These are phyloP conservation scores for Plasmodium berghei DNA, from an alignment of 169 alveolate genomes.

Conservation along the genomic window DNA sequence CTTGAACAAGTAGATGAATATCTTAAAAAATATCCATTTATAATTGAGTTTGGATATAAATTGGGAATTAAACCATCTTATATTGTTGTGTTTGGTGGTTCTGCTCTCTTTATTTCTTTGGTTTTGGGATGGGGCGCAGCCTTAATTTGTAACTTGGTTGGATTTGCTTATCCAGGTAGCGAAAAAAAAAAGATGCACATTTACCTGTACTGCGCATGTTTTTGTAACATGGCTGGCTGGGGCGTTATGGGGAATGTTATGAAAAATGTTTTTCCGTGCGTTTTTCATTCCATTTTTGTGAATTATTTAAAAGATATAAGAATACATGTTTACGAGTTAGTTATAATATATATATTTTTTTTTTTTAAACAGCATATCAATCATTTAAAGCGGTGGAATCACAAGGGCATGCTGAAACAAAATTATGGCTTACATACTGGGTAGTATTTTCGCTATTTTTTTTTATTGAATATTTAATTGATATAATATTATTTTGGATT, in stretches of 20 bases:
- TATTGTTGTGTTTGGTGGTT: constrained; percentile 47
- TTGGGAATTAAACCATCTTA: constrained; percentile 78
- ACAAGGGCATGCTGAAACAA: constrained; percentile 88
- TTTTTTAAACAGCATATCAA: constrained; percentile 84
- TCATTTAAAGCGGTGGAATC: constrained; percentile 91
- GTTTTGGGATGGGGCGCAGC: constrained; percentile 84
- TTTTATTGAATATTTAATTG: constrained; percentile 89
- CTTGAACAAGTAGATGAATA: constrained; percentile 30
- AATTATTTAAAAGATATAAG: too few species aligned
- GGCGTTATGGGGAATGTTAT: too few species aligned
- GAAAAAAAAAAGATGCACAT: background rate
- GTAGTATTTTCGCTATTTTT: constrained; percentile 90
- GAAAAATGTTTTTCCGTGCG: too few species aligned
- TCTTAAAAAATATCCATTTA: constrained; percentile 42
- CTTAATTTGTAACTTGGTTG: constrained; percentile 78
- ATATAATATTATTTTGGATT: constrained; percentile 89
- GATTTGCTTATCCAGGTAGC: constrained; percentile 79
- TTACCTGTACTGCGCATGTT: too few species aligned
- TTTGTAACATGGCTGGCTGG: too few species aligned
- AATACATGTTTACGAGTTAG: too few species aligned
- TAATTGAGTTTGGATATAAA: constrained; percentile 34
- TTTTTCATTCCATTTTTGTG: too few species aligned
- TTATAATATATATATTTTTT: background rate
- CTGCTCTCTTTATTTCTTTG: constrained; percentile 47
- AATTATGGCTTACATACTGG: constrained; percentile 95